Conservation (phyloP, 345 rosid genomes). For the Schrenkiella parvula region DNA sequence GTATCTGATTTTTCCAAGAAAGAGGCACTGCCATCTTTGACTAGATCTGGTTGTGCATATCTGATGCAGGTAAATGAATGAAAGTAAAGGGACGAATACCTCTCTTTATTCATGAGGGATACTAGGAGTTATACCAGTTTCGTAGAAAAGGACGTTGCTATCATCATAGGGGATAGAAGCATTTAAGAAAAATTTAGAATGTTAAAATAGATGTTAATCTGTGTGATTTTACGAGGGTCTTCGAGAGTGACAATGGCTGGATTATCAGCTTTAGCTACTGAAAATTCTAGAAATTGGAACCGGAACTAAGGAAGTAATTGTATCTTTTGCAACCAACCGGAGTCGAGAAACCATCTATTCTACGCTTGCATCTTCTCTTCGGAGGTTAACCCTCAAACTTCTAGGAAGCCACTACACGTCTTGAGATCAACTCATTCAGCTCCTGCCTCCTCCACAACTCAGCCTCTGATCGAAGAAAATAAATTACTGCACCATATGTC, state of each 20-base stretch:
- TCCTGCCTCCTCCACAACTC: too few relatives aligned
- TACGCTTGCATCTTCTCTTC: too few relatives aligned
- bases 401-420: too few relatives aligned
- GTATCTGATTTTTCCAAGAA: constrained; percentile 85
- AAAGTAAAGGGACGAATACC: not conserved
- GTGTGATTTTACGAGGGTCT: not conserved
- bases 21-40: constrained; percentile 87
- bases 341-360: too few relatives aligned
- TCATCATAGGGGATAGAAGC: not conserved
- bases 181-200: not conserved
- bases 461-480: too few relatives aligned
- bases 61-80: constrained; percentile 70
- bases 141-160: not conserved
- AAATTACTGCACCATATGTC: not conserved
- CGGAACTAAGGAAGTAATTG: too few relatives aligned
- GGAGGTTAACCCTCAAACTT: too few relatives aligned
- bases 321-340: too few relatives aligned
- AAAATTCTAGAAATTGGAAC: constrained; percentile 9
- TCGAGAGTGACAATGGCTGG: not conserved
- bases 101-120: not conserved
- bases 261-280: constrained; percentile 6
- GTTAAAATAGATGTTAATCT: not conserved
- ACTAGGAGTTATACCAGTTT: constrained; percentile 8
- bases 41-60: constrained; percentile 97
- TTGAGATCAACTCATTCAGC: too few relatives aligned